Percentiles rank a stretch among this genome's conserved stretches.
These are phyloP conservation scores for Exophiala xenobiotica DNA, from an alignment of 2,329 filamentous ascomycete species.

Conservation along the genomic window DNA sequence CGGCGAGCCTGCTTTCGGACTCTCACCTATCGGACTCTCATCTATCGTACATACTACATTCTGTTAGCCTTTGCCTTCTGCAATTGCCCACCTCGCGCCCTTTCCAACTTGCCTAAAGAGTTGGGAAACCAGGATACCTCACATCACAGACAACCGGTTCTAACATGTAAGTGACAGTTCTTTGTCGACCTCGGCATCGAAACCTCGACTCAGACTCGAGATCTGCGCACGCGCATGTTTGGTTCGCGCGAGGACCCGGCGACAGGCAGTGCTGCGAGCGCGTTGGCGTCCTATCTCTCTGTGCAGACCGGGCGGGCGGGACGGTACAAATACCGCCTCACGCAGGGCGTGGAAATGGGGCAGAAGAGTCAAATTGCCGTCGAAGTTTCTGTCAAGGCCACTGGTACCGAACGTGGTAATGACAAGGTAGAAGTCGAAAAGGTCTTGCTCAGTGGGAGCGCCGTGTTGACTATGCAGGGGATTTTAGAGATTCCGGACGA, in stretches of 20 bases:
- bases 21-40: too few species aligned
- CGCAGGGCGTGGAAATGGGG: conserved; percentile 69
- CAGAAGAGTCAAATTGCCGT: conserved; percentile 44
- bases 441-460: conserved; percentile 38
- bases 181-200: conserved; percentile 19
- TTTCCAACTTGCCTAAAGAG: too few species aligned
- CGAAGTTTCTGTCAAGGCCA: conserved; percentile 22
- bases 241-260: conserved; percentile 55
- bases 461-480: conserved; percentile 39
- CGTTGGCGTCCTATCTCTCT: conserved; percentile 56
- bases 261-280: conserved; percentile 63
- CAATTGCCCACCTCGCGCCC: too few species aligned
- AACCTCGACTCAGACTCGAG: background rate
- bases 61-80: too few species aligned
- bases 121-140: too few species aligned
- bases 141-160: too few species aligned
- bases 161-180: too few species aligned
- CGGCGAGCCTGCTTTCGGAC: too few species aligned
- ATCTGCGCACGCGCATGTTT: conserved; percentile 23
- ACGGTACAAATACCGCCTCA: conserved; percentile 54
- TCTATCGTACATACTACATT: too few species aligned
- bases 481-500: conserved; percentile 32
- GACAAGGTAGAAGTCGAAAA: conserved; percentile 33
- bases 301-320: conserved; percentile 39
- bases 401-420: conserved; percentile 3